Base-by-base conservation (phyloP, 2,329 filamentous ascomycete species). In the Epichloe sp. region DNA sequence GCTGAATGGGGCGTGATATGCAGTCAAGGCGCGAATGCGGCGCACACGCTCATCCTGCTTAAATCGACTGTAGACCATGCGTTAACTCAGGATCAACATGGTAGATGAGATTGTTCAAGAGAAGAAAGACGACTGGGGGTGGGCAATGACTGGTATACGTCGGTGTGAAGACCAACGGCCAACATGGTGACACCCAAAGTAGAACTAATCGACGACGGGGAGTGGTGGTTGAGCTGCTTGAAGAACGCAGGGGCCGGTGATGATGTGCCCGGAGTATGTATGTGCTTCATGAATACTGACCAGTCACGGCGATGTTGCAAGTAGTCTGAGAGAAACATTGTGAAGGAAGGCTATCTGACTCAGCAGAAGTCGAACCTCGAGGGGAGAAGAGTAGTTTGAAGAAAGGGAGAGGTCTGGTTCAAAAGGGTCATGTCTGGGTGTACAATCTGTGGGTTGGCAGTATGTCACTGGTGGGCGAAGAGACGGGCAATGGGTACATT, bases 11-110 rank as follows among this genome's bases (percentile, higher is more conserved):
- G 71, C 75, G 51, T 79, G 81, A 67, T 93, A 95, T 15, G 71
- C 64, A 1, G 76, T 67, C 6, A 96, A 78, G 5, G 75, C 76
- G 37, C 76, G 74, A 58, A 96, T 86, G 49, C 86, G 82, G 47
- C 76, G 70, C 15, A 75, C 71, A 41, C 91, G 83, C 65, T 95
- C 82, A 54, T 80, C 69, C 69, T 93, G 86, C 72, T 96, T 96
- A 65, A 80, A 77, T 59, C 80, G 75, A 71, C 88, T 95, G 41
- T 38, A 17, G 15, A 47, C 3, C 17, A 21, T 6, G 31, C 55
- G 59, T 72, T 53, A 72, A 62, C 53, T 51, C 53, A 34, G 19
- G 26, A 4, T 19, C 19, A 19, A 47, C 35, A 4, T 19, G 14
- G 15, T 38, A n/a, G 19, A 37, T 11, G 26, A 21, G 23, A 17